phyloP scores from a whole-genome alignment of 2,329 filamentous ascomycete genomes.

The Cryphonectria nitschkei region DNA sequence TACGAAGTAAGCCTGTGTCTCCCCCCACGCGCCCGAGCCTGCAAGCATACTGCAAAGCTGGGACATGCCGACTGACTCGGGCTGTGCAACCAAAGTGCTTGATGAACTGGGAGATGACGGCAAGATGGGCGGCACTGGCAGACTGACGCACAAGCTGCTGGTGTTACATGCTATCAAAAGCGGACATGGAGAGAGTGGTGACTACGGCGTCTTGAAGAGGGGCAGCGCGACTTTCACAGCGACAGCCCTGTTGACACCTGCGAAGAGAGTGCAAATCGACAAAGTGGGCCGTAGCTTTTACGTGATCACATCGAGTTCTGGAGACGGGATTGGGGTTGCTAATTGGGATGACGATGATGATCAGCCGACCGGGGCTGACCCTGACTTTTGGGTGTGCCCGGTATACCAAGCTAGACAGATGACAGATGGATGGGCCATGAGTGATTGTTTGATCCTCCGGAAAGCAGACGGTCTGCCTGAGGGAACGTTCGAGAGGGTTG shows the following conservation, averaged over 20 bases:
- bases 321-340: conserved; percentile 2
- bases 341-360: conserved; percentile 8
- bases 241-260: neutral
- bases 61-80: neutral
- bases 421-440: neutral
- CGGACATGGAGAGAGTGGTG: neutral
- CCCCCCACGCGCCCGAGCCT: neutral
- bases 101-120: conserved; percentile 4
- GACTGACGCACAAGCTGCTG: conserved; percentile 2
- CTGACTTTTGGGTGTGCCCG: conserved; percentile 6
- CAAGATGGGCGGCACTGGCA: neutral
- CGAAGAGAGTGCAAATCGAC: neutral
- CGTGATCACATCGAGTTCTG: neutral
- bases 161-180: neutral
- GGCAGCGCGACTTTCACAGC: neutral
- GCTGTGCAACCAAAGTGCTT: neutral
- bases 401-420: neutral
- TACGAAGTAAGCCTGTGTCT: neutral
- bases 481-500: conserved; percentile 7
- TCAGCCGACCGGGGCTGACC: neutral
- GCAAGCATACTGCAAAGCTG: neutral
- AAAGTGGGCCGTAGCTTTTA: neutral
- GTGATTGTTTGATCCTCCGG: neutral
- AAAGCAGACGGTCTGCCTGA: neutral
- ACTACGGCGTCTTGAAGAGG: neutral